Base-by-base conservation (phyloP, 2,329 filamentous ascomycete species). In the Aspergillus sp. region DNA sequence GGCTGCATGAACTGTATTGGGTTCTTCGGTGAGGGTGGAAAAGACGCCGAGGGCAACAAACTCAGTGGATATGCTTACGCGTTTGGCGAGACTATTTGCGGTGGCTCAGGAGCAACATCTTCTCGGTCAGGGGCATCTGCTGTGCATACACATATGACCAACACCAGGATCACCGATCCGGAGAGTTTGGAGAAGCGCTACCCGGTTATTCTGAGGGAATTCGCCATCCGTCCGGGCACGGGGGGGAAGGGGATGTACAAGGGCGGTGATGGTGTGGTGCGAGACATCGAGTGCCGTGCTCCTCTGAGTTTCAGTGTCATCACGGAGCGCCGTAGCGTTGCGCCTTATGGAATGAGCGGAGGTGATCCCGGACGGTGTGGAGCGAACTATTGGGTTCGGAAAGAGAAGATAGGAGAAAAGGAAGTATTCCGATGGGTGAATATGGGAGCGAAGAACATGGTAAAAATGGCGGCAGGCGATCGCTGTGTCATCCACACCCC, bases 91-190 rank as follows among this genome's bases (percentile, higher is more conserved):
- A 93, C 90, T 3, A 92, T 94, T 63, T 88, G 89, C 0, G 90
- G 90, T 42, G 90, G 90, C 1, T 86, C 83, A 23, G 90, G 90
- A 27, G 90, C 90, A 0, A 90, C 90, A 0, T 83, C 87, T 0
- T 81, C 81, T 10, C 92, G 90, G 90, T 80, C 88, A 62, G 90
- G 90, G 27, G 88, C 88, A 10, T 86, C 81, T 56, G 90, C 89
- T 11, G 89, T 92, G 19, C 89, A 93, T 72, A 88, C 86, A 2
- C 90, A 93, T 77, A 92, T 92, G 88, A 94, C 90, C 7, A 94
- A 94, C 73, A 94, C 90, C 1, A 83, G 90, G 13, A 93, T 93
- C 71, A 92, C 90, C 0, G 90, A 94, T 72, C 82, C 88, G 0
- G 90, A 94, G 72, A 84, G 92, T n/a, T 89, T 93, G 64, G 90